A percentile compares a stretch with the other conserved stretches of the same genome.
Evolutionary conservation across 1,139 yeast species (phyloP).

Genomic region (Pichia sp.): DNA sequence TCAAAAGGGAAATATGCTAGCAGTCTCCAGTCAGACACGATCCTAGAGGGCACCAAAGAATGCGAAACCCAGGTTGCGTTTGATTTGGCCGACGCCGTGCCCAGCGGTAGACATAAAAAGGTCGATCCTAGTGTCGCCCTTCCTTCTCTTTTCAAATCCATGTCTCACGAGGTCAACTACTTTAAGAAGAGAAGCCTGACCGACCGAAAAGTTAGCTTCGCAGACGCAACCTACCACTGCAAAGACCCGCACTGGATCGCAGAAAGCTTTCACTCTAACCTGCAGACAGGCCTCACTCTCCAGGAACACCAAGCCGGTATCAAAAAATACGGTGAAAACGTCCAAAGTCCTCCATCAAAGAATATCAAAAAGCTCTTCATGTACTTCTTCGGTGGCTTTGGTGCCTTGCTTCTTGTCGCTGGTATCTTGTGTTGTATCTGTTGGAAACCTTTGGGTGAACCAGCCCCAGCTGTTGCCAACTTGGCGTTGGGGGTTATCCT

Average conservation of each 20-base stretch:
- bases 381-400: conserved; percentile 51
- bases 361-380: conserved; percentile 35
- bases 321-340: conserved; percentile 4
- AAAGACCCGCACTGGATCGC: conserved; percentile 7
- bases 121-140: conserved; percentile 1
- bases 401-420: conserved; percentile 41
- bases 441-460: conserved; percentile 51
- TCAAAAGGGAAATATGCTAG: not conserved
- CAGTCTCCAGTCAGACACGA: not conserved
- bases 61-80: not conserved
- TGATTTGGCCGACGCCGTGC: not conserved
- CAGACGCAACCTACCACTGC: conserved; percentile 1
- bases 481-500: conserved; percentile 32
- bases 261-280: conserved; percentile 3
- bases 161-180: conserved; percentile 1
- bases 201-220: conserved; percentile 5
- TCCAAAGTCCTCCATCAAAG: conserved; percentile 7
- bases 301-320: not conserved
- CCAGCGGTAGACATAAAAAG: not conserved
- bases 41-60: not conserved
- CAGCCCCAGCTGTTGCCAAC: conserved; percentile 43
- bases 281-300: not conserved
- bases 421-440: conserved; percentile 44
- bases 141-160: conserved; percentile 4
- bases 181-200: not conserved